These are phyloP conservation scores for Podaxis sp. DNA, from an alignment of 768 basidiomycete species.

Conservation along the genomic window DNA sequence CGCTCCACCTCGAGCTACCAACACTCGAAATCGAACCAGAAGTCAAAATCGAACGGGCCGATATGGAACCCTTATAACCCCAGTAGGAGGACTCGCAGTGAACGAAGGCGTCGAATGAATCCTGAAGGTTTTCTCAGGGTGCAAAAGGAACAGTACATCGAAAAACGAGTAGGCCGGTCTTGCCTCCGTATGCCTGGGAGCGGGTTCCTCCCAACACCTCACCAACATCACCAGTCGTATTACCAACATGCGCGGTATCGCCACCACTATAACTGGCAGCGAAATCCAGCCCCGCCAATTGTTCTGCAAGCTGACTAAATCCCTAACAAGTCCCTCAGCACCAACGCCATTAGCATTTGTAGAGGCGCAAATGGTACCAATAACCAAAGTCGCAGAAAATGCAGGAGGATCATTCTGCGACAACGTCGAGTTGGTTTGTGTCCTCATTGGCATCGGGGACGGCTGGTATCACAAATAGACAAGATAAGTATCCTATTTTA, in stretches of 20 bases:
- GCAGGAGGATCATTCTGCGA: not conserved
- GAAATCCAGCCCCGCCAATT: not conserved
- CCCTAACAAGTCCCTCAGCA: not conserved
- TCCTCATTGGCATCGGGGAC: not conserved
- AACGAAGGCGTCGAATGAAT: no score
- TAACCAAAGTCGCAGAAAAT: not conserved
- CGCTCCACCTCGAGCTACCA: no score
- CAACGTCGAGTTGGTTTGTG: not conserved
- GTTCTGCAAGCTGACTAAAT: not conserved
- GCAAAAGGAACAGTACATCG: no score
- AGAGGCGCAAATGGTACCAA: not conserved
- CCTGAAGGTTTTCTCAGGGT: no score
- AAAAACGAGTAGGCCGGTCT: no score
- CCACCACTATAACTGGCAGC: not conserved
- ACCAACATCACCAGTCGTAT: no score
- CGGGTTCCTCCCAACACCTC: no score
- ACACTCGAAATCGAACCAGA: no score
- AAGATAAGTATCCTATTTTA: not conserved
- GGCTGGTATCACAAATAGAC: not conserved
- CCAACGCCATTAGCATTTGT: not conserved
- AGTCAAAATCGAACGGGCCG: no score
- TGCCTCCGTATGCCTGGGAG: no score
- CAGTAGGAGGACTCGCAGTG: no score
- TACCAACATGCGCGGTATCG: not conserved
- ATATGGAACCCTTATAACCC: no score